Base-by-base conservation (phyloP, 1,284 basidiomycete species). In the Trametes sp. region DNA sequence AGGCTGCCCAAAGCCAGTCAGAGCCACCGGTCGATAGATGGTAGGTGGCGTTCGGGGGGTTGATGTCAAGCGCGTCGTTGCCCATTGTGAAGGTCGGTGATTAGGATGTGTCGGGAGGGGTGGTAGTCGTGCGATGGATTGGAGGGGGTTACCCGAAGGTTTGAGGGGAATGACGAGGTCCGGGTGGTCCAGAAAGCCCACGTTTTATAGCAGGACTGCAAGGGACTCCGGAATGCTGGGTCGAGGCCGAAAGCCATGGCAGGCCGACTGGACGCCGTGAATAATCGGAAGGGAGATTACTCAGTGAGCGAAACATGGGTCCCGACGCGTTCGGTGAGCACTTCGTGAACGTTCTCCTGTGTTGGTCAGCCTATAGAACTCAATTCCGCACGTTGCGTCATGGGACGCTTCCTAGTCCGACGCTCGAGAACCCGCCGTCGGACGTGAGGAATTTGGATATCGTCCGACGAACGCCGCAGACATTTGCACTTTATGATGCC, bases 1-100 rank as follows among this genome's bases (percentile, higher is more conserved):
- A 85, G 26, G 85, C 84, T 0, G 84, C 77, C 81, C 85, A 87
- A 31, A 86, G 77, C 80, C 80, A 88, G 71, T 85, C 78, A 1
- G 83, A 82, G 7, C 76, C 80, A 64, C 74, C 67, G 2, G 71
- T 74, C 35, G 76, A 76, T 65, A 83, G 76, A 68, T 82, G 79
- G 56, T 71, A 68, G 51, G 75, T 72, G 41, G 78, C 79, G 21
- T 66, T 75, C 19, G 77, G 75, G 0, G 80, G 81, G 69, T 82
- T 82, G 31, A 70, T 62, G 48, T 70, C 58, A 54, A 74, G 64
- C 16, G 73, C 73, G 19, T 69, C 36, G 69, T 74, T 75, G 54
- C 63, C 70, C 65, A 70, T 70, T 42, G 45, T 21, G 38, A 50
- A 31, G 21, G 53, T 28, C 23, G 50, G 36, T 49, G 45, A 46